Evolutionary conservation across 2,329 filamentous ascomycete genomes (phyloP), one percentile per base, ranked within the genome.

Genomic region (Colletotrichum trifolii): DNA sequence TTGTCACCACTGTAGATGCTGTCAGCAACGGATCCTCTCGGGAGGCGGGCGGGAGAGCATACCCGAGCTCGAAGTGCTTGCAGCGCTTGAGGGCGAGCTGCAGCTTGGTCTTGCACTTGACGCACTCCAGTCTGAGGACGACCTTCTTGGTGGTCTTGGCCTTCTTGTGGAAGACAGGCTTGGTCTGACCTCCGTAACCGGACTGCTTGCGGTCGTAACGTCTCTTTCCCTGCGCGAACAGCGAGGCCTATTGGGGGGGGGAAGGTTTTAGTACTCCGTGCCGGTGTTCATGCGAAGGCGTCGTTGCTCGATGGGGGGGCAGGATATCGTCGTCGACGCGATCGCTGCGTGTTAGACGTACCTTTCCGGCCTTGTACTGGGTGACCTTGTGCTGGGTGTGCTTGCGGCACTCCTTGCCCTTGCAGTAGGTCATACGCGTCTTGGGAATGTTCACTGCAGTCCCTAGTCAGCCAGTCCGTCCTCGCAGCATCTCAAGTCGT

Each of bases 81-180:
- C 96, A 99, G 82, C 96, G 93, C 92, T 99, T 99, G 84, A 99
- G 88, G 75, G 96, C 89, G 79, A 99, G 89, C 88, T 99, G 94
- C 83, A 90, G 90, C 91, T 97, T 98, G 82, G 93, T 91, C 92
- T 98, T 98, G 93, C 96, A 99, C 75, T 85, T 82, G 79, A 93
- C 95, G 89, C 96, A 99, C 85, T 99, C 96, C 83, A 99, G 86
- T 87, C 96, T 91, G 84, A 99, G 87, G 78, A 99, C 96, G 77
- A 99, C 92, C 91, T 99, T 99, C 93, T 99, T 99, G 81, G 96
- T 99, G 75, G 96, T 99, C 92, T 99, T 99, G 74, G 96, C 96
- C 88, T 97, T 98, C 91, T 98, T 99, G 93, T 98, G 96, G 92
- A 98, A 99, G 80, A 99, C 94, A 77, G 96, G 96, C 88, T 99